Percentiles rank a stretch among this genome's conserved stretches.
phyloP scores from a whole-genome alignment of 345 rosid species.

The Eutrema japonicum region DNA sequence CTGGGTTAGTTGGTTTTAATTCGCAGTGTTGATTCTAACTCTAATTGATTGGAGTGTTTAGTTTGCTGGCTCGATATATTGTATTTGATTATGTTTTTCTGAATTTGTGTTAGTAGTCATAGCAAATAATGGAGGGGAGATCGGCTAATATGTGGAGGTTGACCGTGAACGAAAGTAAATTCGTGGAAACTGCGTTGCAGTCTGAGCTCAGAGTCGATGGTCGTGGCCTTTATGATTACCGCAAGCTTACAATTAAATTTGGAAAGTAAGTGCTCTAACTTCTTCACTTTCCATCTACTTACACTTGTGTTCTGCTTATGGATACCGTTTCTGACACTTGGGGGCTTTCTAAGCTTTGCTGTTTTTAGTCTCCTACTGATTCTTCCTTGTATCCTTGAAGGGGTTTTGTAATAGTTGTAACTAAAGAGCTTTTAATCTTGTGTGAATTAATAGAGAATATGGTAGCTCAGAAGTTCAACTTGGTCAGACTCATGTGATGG shows the following conservation, averaged over 20 bases:
- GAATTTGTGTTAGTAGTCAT: slow-evolving; percentile 2
- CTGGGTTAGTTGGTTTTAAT: too few species aligned
- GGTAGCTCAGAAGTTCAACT: slow-evolving; percentile 96
- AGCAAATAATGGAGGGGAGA: slow-evolving; percentile 66
- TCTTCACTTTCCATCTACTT: not conserved
- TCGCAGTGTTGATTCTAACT: not conserved
- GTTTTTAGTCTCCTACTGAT: not conserved
- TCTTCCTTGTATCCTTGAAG: not conserved
- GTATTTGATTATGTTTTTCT: not conserved
- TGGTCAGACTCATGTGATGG: slow-evolving; percentile 94
- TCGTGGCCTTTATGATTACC: slow-evolving; percentile 81
- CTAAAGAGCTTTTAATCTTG: not conserved
- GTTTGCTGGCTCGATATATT: not conserved
- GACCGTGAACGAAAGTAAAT: slow-evolving; percentile 83
- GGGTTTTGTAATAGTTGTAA: slow-evolving; percentile 5
- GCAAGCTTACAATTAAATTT: slow-evolving; percentile 78
- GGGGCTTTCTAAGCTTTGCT: not conserved
- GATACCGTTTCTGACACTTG: not conserved
- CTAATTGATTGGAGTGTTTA: not conserved
- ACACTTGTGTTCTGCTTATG: not conserved
- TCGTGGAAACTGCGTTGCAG: slow-evolving; percentile 76
- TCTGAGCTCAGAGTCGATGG: slow-evolving; percentile 89
- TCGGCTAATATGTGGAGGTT: slow-evolving; percentile 76
- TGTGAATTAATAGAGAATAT: slow-evolving; percentile 63
- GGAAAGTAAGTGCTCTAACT: slow-evolving; percentile 63